phyloP scores from a whole-genome alignment of 164 flowering plant genomes.

The Vitis amurensis region DNA sequence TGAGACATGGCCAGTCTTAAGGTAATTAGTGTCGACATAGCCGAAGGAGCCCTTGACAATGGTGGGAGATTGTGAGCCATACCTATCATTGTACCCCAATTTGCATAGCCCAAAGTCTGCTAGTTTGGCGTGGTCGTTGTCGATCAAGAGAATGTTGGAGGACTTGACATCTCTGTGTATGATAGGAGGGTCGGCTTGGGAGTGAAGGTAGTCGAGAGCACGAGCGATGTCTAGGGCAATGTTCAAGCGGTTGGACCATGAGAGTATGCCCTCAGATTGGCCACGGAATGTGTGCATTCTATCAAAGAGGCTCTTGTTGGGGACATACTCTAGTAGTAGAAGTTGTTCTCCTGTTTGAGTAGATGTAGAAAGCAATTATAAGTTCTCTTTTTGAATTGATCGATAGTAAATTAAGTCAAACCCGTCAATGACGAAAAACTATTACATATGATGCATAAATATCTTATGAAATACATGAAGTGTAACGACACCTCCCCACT shows the following conservation, averaged over 20 bases:
- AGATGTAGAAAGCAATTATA: neutral
- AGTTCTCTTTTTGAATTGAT: too few species aligned
- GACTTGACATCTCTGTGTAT: conserved; percentile 44
- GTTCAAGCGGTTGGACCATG: conserved; percentile 38
- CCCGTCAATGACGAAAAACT: too few species aligned
- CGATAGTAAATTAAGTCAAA: too few species aligned
- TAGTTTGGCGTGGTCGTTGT: conserved; percentile 36
- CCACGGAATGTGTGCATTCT: conserved; percentile 35
- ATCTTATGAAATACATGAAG: too few species aligned
- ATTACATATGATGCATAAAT: too few species aligned
- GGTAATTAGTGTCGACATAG: conserved; percentile 31
- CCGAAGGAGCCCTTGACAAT: conserved; percentile 35
- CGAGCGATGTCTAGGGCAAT: conserved; percentile 40
- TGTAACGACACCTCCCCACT: too few species aligned
- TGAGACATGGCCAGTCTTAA: conserved; percentile 31
- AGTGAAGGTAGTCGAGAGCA: conserved; percentile 41
- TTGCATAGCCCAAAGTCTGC: conserved; percentile 50
- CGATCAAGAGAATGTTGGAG: conserved; percentile 31
- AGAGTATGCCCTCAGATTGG: conserved; percentile 22
- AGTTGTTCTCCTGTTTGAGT: conserved; percentile 36
- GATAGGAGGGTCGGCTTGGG: conserved; percentile 33
- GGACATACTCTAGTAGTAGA: conserved; percentile 34
- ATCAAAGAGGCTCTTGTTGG: conserved; percentile 32
- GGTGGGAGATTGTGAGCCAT: conserved; percentile 10
- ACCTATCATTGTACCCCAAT: conserved; percentile 20